phyloP scores from a whole-genome alignment of 805 yeast genomes.

The Candida tibetensis region DNA sequence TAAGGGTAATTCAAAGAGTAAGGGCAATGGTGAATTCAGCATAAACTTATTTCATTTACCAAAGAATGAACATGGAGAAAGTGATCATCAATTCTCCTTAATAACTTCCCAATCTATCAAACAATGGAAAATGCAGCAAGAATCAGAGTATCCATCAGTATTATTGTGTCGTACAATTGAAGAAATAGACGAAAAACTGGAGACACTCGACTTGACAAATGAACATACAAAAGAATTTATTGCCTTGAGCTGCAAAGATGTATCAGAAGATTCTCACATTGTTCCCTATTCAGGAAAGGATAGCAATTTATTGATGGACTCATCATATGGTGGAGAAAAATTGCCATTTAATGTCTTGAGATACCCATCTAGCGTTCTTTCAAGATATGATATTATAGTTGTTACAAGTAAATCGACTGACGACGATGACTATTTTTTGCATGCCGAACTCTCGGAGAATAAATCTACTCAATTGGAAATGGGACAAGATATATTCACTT shows the following conservation, averaged over 20 bases:
- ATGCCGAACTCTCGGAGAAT: constrained; percentile 34
- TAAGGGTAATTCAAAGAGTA: neutral
- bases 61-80: neutral
- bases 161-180: constrained; percentile 20
- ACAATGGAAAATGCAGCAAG: constrained; percentile 7
- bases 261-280: constrained; percentile 28
- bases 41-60: constrained; percentile 7
- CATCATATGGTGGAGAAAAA: constrained; percentile 51
- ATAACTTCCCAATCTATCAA: constrained; percentile 17
- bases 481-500: constrained; percentile 33
- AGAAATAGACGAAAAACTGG: constrained; percentile 5
- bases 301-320: constrained; percentile 42
- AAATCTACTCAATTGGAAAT: constrained; percentile 18
- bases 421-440: constrained; percentile 28
- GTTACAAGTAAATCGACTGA: constrained; percentile 34
- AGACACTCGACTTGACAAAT: constrained; percentile 36
- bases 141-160: constrained; percentile 14
- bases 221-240: constrained; percentile 33
- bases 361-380: constrained; percentile 36
- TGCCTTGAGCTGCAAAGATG: constrained; percentile 46
- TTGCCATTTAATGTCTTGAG: constrained; percentile 50
- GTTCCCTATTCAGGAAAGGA: constrained; percentile 52
- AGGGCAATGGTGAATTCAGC: constrained; percentile 1
- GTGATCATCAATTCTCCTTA: constrained; percentile 14
- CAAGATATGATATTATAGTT: constrained; percentile 49